Conservation (phyloP, 2,329 filamentous ascomycete species). For the Capronia coronata region DNA sequence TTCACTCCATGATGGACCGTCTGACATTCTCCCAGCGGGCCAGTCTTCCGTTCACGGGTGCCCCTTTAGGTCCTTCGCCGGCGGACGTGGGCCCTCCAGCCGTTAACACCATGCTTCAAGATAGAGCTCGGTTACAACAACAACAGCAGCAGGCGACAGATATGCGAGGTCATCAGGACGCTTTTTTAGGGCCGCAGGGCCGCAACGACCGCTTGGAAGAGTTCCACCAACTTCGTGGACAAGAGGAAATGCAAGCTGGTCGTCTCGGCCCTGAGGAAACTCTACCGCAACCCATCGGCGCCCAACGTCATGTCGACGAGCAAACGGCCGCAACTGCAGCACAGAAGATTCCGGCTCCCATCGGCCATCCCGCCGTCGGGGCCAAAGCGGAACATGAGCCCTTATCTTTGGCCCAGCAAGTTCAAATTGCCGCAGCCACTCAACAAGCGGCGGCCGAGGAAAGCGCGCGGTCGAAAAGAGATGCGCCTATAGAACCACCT, state of each 20-base stretch:
- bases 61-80: conserved; percentile 44
- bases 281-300: conserved; percentile 37
- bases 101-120: conserved; percentile 56
- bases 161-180: conserved; percentile 36
- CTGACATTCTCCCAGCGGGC: conserved; percentile 53
- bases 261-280: conserved; percentile 36
- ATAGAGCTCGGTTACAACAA: conserved; percentile 50
- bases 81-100: conserved; percentile 46
- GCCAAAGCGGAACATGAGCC: conserved; percentile 38
- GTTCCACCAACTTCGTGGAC: conserved; percentile 71
- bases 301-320: conserved; percentile 30
- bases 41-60: conserved; percentile 44
- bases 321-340: conserved; percentile 22
- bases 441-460: conserved; percentile 25
- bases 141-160: conserved; percentile 31
- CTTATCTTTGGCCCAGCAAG: conserved; percentile 74
- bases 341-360: conserved; percentile 16
- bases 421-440: conserved; percentile 61
- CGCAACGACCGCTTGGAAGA: conserved; percentile 68
- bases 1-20: conserved; percentile 58
- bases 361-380: conserved; percentile 10
- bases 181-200: conserved; percentile 45
- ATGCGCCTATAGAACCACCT: conserved; percentile 56
- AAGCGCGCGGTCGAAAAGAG: conserved; percentile 50
- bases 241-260: conserved; percentile 50